Percentiles rank a stretch among this genome's conserved stretches.
Evolutionary conservation across 768 basidiomycete species (phyloP).

Genomic region (Auricularia cornea): DNA sequence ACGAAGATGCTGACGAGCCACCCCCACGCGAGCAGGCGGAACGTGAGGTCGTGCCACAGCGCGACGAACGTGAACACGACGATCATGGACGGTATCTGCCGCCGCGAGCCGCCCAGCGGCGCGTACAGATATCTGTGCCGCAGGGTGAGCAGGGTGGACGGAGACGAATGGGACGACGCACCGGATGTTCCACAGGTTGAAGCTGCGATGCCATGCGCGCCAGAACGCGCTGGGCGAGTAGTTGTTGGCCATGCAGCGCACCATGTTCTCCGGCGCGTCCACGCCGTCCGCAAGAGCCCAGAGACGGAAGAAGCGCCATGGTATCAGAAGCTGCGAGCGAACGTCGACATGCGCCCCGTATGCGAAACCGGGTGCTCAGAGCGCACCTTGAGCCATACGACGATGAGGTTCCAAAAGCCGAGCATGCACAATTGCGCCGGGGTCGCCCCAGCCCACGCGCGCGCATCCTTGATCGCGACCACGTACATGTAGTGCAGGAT

Average conservation of each 20-base stretch:
- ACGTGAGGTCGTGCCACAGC: slow-evolving; percentile 92
- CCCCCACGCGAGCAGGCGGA: slow-evolving; percentile 86
- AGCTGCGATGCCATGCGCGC: slow-evolving; percentile 94
- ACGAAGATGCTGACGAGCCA: slow-evolving; percentile 93
- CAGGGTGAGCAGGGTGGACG: slow-evolving; percentile 1
- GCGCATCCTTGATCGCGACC: slow-evolving; percentile 87
- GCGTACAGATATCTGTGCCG: slow-evolving; percentile 80
- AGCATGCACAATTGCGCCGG: slow-evolving; percentile 83
- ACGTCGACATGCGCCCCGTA: not conserved
- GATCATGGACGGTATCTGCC: slow-evolving; percentile 51
- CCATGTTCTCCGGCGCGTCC: slow-evolving; percentile 97
- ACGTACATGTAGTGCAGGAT: slow-evolving; percentile 94
- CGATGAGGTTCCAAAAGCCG: slow-evolving; percentile 93
- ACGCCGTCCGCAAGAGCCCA: slow-evolving; percentile 86
- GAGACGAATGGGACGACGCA: slow-evolving; percentile 26
- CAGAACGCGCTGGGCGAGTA: slow-evolving; percentile 91
- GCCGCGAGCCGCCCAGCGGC: slow-evolving; percentile 71
- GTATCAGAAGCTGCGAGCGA: slow-evolving; percentile 66
- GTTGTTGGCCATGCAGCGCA: slow-evolving; percentile 97
- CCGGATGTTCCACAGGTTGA: slow-evolving; percentile 93
- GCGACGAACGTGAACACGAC: slow-evolving; percentile 95
- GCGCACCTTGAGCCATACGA: slow-evolving; percentile 92
- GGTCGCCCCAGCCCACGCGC: slow-evolving; percentile 71
- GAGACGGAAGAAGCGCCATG: slow-evolving; percentile 94
- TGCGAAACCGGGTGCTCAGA: not conserved